Conservation (phyloP, 805 yeast species). For the Sporopachydermia lactativora region DNA sequence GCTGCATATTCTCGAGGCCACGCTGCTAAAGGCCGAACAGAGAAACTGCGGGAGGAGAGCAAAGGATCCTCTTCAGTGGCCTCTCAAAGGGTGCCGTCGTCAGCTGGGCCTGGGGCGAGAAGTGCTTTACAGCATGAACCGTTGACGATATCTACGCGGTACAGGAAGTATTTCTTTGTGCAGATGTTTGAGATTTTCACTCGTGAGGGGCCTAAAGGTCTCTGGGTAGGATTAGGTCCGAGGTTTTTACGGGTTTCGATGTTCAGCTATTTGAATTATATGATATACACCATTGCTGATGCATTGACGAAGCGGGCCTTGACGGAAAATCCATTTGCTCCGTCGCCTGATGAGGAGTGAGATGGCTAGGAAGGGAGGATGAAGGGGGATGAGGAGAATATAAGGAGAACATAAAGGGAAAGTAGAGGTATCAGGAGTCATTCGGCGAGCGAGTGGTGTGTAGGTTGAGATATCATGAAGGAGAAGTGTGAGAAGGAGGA, state of each 20-base stretch:
- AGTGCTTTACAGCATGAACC: neutral
- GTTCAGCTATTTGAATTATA: slow-evolving; percentile 19
- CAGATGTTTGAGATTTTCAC: neutral
- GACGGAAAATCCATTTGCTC: slow-evolving; percentile 1
- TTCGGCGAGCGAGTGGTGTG: too few species aligned
- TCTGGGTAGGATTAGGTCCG: slow-evolving; percentile 12
- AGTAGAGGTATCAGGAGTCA: too few species aligned
- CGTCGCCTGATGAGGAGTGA: neutral
- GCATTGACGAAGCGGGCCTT: neutral
- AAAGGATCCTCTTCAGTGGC: neutral
- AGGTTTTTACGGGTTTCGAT: slow-evolving; percentile 18
- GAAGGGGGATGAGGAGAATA: too few species aligned
- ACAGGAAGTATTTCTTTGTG: neutral
- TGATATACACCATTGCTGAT: slow-evolving; percentile 11
- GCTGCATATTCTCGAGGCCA: neutral
- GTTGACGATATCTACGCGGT: neutral
- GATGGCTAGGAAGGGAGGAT: too few species aligned
- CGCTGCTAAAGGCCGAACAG: neutral
- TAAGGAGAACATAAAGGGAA: too few species aligned
- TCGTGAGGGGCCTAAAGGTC: slow-evolving; percentile 1
- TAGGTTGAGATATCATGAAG: too few species aligned
- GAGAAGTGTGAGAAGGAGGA: too few species aligned
- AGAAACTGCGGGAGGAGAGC: neutral
- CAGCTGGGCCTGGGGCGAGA: neutral
- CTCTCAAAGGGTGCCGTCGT: neutral